Evolutionary conservation across 2,329 filamentous ascomycete genomes (phyloP).

Genomic region (Ophiocordyceps camponoti-rufipedis): DNA sequence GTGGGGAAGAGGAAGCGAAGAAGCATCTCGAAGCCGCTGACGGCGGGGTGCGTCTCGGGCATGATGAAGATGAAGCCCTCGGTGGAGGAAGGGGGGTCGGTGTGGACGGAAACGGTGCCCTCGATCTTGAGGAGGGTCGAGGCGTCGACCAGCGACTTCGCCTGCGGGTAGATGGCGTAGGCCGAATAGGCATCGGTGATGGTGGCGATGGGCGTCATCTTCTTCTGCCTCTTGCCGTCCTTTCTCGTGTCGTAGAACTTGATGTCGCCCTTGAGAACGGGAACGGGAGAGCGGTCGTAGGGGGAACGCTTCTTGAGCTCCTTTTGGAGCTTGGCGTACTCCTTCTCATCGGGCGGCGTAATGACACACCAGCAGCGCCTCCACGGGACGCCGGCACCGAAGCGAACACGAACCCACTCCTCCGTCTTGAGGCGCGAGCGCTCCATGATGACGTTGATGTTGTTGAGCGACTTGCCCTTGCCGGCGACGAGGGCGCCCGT

Average conservation of each 20-base stretch:
- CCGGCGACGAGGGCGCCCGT: conserved; percentile 90
- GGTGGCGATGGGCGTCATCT: conserved; percentile 74
- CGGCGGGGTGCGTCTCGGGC: conserved; percentile 83
- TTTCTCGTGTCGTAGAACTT: conserved; percentile 79
- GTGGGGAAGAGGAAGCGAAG: conserved; percentile 82
- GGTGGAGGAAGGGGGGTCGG: conserved; percentile 53
- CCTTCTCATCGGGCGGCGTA: conserved; percentile 83
- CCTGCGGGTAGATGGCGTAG: conserved; percentile 90
- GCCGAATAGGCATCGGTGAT: conserved; percentile 82
- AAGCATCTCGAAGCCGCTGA: conserved; percentile 91
- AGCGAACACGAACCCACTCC: conserved; percentile 89
- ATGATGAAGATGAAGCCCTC: conserved; percentile 97
- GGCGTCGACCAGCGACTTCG: conserved; percentile 82
- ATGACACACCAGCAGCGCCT: conserved; percentile 94
- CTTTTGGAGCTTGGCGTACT: conserved; percentile 69
- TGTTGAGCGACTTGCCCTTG: conserved; percentile 78
- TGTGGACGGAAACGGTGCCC: conserved; percentile 75
- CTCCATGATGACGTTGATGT: conserved; percentile 79
- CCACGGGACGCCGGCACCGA: conserved; percentile 93
- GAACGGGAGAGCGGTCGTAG: conserved; percentile 55
- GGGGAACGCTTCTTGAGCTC: conserved; percentile 62
- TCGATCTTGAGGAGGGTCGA: conserved; percentile 91
- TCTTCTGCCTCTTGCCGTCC: conserved; percentile 73
- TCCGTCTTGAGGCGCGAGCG: conserved; percentile 59
- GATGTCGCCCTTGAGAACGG: conserved; percentile 67